phyloP scores from a whole-genome alignment of 2,329 filamentous ascomycete genomes.

The Cercospora brassicicola region DNA sequence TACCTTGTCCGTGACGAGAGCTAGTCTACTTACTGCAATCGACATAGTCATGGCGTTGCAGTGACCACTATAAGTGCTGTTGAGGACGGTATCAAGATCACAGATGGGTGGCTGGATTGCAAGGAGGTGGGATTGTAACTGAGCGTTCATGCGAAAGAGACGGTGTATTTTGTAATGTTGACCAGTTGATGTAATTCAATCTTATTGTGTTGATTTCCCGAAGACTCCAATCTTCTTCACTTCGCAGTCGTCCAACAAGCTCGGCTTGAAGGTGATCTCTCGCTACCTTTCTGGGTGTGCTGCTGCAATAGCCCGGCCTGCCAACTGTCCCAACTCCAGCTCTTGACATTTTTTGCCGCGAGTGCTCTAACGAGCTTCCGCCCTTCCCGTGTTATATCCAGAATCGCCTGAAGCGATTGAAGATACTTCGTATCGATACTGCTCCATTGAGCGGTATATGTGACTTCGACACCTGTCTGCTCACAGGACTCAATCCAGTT shows the following conservation, averaged over 20 bases:
- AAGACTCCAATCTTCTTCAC: not conserved
- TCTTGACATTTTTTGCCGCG: slow-evolving; percentile 7
- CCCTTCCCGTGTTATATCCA: slow-evolving; percentile 20
- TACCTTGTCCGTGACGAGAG: too few species aligned
- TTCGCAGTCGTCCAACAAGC: not conserved
- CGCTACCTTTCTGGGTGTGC: not conserved
- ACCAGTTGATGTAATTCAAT: not conserved
- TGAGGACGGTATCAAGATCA: too few species aligned
- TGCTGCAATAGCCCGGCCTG: not conserved
- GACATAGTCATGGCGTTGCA: too few species aligned
- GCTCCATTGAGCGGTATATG: slow-evolving; percentile 25
- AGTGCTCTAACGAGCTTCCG: slow-evolving; percentile 22
- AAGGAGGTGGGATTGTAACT: too few species aligned
- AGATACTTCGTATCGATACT: slow-evolving; percentile 13
- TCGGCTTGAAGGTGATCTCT: not conserved
- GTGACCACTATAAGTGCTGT: too few species aligned
- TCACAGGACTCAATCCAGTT: slow-evolving; percentile 20
- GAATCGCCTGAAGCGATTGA: slow-evolving; percentile 12
- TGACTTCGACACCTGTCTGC: slow-evolving; percentile 12
- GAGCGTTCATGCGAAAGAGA: not conserved
- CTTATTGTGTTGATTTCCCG: not conserved
- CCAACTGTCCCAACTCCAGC: slow-evolving; percentile 21
- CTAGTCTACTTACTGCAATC: too few species aligned
- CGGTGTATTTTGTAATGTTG: not conserved
- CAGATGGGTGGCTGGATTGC: too few species aligned